Base-by-base conservation (phyloP, 2,329 filamentous ascomycete species). In the Penicillium sp. region DNA sequence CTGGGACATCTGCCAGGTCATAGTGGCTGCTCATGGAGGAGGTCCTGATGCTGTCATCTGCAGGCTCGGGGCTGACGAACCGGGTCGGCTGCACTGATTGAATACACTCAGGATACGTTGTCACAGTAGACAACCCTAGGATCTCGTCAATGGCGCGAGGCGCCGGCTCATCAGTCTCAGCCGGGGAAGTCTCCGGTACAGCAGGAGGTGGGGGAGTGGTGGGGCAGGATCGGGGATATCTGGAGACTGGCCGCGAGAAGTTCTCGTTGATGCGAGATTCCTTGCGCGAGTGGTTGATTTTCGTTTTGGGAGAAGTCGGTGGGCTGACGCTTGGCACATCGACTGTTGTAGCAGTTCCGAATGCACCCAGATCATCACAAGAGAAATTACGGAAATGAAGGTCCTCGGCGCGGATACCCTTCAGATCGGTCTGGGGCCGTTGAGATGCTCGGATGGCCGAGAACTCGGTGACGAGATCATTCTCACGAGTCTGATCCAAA, bases 361-460 rank as follows among this genome's bases (percentile, higher is more conserved):
- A 59, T 13, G 58, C 49, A 35, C 55, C 47, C 29, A 70, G 57
- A 39, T 70, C 64, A 14, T 74, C 71, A 2, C 65, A 56, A 9
- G 70, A 73, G 53, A 68, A 67, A 53, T 69, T 69, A 30, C 63
- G 66, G 56, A 69, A 72, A 48, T 73, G 69, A 29, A 83, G 67
- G 53, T 79, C 74, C 16, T 81, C 74, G 2, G 79, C 78, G 44
- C 75, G 75, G 47, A 84, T 84, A 9, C 81, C 81, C 59, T 77
- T 78, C 13, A 83, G 74, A 47, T 75, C 73, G 26, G 73, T 71
- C 45, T 72, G 72, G 7, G 81, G 79, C 40, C 74, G 71, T 63
- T 84, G 81, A 18, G 79, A 79, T 34, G 79, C 77, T 42, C 79
- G 77, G 49, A 81, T 77, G 27, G 79, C 76, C 51, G 78, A 79